Base-by-base conservation (phyloP, 2,329 filamentous ascomycete species). In the Fusarium anthophilum region DNA sequence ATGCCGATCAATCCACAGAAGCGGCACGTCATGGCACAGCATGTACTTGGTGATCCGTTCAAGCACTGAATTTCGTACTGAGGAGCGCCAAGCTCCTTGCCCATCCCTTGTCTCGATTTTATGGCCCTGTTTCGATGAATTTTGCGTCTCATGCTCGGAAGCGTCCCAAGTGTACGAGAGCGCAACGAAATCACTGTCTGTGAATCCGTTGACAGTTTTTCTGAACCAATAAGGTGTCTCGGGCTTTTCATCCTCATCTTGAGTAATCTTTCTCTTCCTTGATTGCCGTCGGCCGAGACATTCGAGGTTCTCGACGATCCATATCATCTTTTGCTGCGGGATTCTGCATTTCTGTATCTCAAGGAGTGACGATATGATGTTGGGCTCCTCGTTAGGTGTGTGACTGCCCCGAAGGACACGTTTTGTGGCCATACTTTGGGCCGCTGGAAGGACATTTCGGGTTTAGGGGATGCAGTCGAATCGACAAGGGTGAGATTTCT, bases 1-100 rank as follows among this genome's bases (percentile, higher is more conserved):
- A 53, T 80, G 77, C 2, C 63, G 62, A 50, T 81, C 80, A 7
- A 81, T 80, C 79, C 79, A 81, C 7, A 81, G 48, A n/a, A 75
- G 55, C 2, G 61, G 30, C 14, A 81, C 66, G 2, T 66, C 22
- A 5, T 45, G 39, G 8, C 71, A 60, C 35, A 62, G 28, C 79
- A 80, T 81, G 24, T 80, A 80, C 9, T 41, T 60, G 8, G 73
- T 50, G 15, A 76, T 59, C 10, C 79, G 73, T 13, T 77, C 71
- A 0, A 80, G 63, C 2, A 80, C 66, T 2, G 76, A 77, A 30
- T 78, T 74, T 22, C 79, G 73, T 5, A 81, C 79, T 15, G 53
- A 6, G 3, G 79, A 78, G 15, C 22, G 37, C 28, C 41, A 72
- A 5, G 60, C 57, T 10, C 47, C 24, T 41, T 44, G 26, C 1